Conservation (phyloP, 306 rosid genomes). For the Vigna trinervia region DNA sequence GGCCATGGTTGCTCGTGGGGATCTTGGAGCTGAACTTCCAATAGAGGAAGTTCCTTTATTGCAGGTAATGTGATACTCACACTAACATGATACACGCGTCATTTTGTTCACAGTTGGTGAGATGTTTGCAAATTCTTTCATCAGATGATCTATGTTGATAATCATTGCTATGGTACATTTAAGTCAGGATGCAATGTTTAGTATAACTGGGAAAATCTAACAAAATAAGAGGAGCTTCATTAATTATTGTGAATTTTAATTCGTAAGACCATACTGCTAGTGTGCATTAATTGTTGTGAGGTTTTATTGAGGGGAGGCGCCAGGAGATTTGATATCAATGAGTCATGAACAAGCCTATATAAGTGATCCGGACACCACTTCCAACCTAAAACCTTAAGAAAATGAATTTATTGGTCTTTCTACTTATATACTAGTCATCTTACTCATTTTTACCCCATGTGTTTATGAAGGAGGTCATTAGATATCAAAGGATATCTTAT, state of each 20-base stretch:
- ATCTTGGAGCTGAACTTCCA: conserved; percentile 99
- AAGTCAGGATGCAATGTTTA: conserved; percentile 19
- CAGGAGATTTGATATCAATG: too few relatives aligned
- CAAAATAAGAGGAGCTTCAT: conserved; percentile 15
- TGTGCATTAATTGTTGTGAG: not conserved
- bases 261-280: conserved; percentile 14
- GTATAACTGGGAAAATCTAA: conserved; percentile 20
- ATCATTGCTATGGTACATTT: conserved; percentile 26
- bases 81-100: conserved; percentile 8
- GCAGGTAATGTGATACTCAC: conserved; percentile 66
- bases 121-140: conserved; percentile 27
- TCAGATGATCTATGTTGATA: conserved; percentile 30
- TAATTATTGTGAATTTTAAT: conserved; percentile 13
- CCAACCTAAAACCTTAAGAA: too few relatives aligned
- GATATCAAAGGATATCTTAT: not conserved
- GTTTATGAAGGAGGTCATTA: conserved; percentile 25
- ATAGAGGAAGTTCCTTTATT: conserved; percentile 94
- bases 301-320: too few relatives aligned
- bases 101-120: conserved; percentile 23
- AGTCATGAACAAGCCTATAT: too few relatives aligned
- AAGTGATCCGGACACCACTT: too few relatives aligned
- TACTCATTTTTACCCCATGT: too few relatives aligned
- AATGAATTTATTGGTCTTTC: too few relatives aligned
- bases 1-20: conserved; percentile 99
- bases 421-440: too few relatives aligned